Evolutionary conservation across 495 filamentous ascomycete genomes (phyloP), one percentile per base, ranked within the genome.

Genomic region (Lasiosphaeris hirsuta): DNA sequence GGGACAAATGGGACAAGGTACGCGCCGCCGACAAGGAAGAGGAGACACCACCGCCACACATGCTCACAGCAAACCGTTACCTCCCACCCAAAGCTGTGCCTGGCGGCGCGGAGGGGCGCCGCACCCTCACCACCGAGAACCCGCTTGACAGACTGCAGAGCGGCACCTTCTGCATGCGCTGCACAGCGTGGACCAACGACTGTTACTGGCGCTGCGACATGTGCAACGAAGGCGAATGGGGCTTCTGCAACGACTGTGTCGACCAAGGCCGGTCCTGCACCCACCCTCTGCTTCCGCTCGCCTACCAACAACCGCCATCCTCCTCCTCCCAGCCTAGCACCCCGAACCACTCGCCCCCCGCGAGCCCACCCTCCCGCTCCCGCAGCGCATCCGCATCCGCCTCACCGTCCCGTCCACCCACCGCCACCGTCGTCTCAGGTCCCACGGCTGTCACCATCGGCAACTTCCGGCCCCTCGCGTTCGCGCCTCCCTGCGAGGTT

Each of bases 191-290:
- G 69, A 77, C 89, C 0, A 90, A 94, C 57, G 79, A 85, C 18
- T 90, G 87, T 66, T 91, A 86, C 66, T 96, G 90, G 91, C 82
- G 86, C 56, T 96, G 92, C 69, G 82, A 83, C 53, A 61, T 76
- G 38, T 96, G 92, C 71, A 95, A 96, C 63, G 86, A 92, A 52
- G 91, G 89, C 23, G 90, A 92, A 63, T 96, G 91, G 92, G 92
- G 92, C 0, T 96, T 89, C 63, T 96, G 92, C 72, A 86, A 87
- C 57, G 65, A 71, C 54, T 96, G 92, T 65, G 89, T 96, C 30
- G 90, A 89, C 44, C 83, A 84, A 69, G 89, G 86, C 10, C 77
- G 77, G 42, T 85, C 83, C 60, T 96, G 92, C 72, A 88, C 84
- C 0, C 92, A 96, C 64, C 74, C 85, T 0, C 73, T 96, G 0